phyloP scores from a whole-genome alignment of 2,329 filamentous ascomycete genomes.

The Penicillium janthinellum region DNA sequence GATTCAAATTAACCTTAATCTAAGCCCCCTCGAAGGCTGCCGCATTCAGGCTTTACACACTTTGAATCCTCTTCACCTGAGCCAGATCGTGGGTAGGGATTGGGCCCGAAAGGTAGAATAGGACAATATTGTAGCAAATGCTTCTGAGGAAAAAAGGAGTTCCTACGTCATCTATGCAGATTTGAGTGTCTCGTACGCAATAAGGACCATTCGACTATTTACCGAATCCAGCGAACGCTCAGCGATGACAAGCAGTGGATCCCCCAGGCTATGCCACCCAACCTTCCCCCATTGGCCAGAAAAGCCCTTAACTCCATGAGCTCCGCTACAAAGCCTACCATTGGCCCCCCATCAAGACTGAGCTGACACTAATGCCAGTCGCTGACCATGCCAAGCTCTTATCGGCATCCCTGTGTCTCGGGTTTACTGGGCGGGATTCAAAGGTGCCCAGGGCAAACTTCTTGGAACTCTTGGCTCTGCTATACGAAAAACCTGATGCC shows the following conservation, averaged over 20 bases:
- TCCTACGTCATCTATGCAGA: not conserved
- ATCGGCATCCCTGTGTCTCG: not conserved
- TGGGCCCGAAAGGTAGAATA: not conserved
- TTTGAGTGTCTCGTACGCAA: too few relatives aligned
- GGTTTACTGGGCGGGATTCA: not conserved
- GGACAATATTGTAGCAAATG: not conserved
- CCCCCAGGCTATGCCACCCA: not conserved
- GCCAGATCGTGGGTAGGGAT: too few relatives aligned
- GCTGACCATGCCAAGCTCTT: not conserved
- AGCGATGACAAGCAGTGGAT: not conserved
- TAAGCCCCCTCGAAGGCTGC: too few relatives aligned
- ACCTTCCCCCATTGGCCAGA: not conserved
- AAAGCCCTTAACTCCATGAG: not conserved
- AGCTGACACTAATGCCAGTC: slow-evolving; percentile 1
- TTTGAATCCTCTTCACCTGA: too few relatives aligned
- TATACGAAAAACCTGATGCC: not conserved
- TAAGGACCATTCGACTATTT: not conserved
- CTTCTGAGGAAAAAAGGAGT: not conserved
- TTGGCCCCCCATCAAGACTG: not conserved
- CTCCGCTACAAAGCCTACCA: not conserved
- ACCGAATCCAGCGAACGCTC: not conserved
- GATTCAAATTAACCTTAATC: too few relatives aligned
- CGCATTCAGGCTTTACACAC: too few relatives aligned
- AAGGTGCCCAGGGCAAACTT: not conserved
- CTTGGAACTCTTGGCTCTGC: not conserved